Percentiles rank a stretch among this genome's conserved stretches.
Evolutionary conservation across 2,329 filamentous ascomycete species (phyloP).

Genomic region (Pseudocercospora fuligena): DNA sequence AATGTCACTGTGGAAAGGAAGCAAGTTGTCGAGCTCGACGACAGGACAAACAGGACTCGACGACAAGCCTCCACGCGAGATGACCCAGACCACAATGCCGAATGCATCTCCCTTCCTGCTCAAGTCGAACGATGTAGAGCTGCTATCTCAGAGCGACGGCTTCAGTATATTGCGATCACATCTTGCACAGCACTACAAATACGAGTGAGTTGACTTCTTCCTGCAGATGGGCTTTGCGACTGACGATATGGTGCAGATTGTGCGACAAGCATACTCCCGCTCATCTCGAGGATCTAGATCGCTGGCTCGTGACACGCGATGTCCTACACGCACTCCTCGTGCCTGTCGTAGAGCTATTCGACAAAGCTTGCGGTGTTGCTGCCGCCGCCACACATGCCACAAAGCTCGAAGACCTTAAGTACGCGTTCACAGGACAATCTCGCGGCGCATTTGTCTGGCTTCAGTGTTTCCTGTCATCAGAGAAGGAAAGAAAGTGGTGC

Average conservation of each 20-base stretch:
- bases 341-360: conserved; percentile 62
- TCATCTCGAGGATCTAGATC: conserved; percentile 41
- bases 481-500: conserved; percentile 62
- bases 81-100: conserved; percentile 13
- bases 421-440: conserved; percentile 61
- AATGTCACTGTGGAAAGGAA: neutral
- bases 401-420: conserved; percentile 59
- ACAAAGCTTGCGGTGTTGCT: conserved; percentile 59
- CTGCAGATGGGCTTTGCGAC: conserved; percentile 42
- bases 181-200: conserved; percentile 46
- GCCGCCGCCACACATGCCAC: conserved; percentile 54
- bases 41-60: neutral
- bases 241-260: conserved; percentile 46
- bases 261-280: conserved; percentile 48
- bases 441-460: conserved; percentile 64
- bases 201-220: conserved; percentile 40
- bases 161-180: conserved; percentile 51
- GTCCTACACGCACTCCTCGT: conserved; percentile 63
- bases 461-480: conserved; percentile 59
- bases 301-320: conserved; percentile 61
- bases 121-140: conserved; percentile 47
- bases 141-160: conserved; percentile 46
- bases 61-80: conserved; percentile 1
- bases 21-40: neutral
- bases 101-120: conserved; percentile 50